Percentiles rank a stretch among this genome's conserved stretches.
Evolutionary conservation across 2,329 filamentous ascomycete species (phyloP).

Genomic region (Decorospora gaudefroyi): DNA sequence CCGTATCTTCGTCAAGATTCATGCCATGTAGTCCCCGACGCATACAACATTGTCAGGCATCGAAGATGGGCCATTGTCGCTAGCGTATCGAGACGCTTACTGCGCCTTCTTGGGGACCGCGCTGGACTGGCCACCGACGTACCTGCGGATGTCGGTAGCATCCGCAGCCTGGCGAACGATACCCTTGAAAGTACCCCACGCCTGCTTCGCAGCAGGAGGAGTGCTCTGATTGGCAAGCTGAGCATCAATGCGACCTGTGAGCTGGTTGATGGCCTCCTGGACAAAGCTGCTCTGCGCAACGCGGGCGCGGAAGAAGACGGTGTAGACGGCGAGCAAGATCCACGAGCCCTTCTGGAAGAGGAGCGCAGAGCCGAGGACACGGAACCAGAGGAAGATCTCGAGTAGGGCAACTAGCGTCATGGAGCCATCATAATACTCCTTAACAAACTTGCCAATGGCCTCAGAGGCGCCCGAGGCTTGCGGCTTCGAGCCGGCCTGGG

Average conservation of each 20-base stretch:
- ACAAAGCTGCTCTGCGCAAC: constrained; percentile 91
- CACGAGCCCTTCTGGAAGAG: constrained; percentile 90
- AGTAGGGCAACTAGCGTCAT: constrained; percentile 91
- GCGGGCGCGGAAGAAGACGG: constrained; percentile 87
- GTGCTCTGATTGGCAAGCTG: constrained; percentile 84
- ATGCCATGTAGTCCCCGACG: constrained; percentile 22
- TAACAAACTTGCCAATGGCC: constrained; percentile 88
- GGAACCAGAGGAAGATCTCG: constrained; percentile 85
- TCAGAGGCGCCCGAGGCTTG: constrained; percentile 71
- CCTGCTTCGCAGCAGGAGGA: constrained; percentile 75
- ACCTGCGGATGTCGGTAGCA: constrained; percentile 76
- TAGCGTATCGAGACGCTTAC: constrained; percentile 25
- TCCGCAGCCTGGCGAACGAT: constrained; percentile 74
- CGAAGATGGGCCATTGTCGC: constrained; percentile 24
- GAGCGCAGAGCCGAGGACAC: constrained; percentile 77
- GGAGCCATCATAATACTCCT: constrained; percentile 94
- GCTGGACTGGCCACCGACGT: constrained; percentile 60
- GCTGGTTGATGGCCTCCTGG: constrained; percentile 75
- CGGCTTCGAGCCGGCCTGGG: constrained; percentile 58
- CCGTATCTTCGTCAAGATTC: constrained; percentile 33
- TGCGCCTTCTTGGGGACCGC: constrained; percentile 68
- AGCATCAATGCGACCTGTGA: constrained; percentile 77
- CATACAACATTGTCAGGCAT: constrained; percentile 15
- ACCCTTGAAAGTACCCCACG: constrained; percentile 80
- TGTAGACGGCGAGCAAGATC: constrained; percentile 85